Conservation (phyloP, 2,329 filamentous ascomycete genomes). For the Hymenoscyphus albidus region DNA sequence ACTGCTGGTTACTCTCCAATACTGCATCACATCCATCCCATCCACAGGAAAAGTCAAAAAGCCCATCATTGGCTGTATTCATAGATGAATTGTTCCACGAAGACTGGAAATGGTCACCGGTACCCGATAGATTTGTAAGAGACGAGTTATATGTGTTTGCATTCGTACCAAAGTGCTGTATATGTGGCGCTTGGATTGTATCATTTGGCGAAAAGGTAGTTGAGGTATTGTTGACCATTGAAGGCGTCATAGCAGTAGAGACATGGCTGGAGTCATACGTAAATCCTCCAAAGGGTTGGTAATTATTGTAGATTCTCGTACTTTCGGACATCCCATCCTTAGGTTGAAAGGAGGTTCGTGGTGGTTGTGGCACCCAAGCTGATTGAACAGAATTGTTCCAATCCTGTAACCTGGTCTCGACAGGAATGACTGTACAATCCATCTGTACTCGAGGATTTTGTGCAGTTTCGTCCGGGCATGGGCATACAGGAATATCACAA, state of each 20-base stretch:
- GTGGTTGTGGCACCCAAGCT: slow-evolving; percentile 16
- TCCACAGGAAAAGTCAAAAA: slow-evolving; percentile 22
- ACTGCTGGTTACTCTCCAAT: slow-evolving; percentile 25
- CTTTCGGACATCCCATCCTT: not conserved
- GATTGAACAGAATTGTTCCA: slow-evolving; percentile 14
- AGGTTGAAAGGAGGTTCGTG: not conserved
- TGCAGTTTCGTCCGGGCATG: slow-evolving; percentile 7
- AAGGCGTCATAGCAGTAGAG: slow-evolving; percentile 20
- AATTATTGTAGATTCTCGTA: not conserved
- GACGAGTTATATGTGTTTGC: not conserved
- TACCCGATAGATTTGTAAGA: slow-evolving; percentile 16
- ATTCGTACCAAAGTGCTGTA: not conserved
- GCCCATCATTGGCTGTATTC: slow-evolving; percentile 3
- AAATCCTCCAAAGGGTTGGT: not conserved
- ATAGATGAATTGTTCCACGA: not conserved
- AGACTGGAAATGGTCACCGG: slow-evolving; percentile 22
- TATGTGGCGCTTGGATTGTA: slow-evolving; percentile 15
- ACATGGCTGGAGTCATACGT: not conserved
- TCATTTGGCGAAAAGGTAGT: slow-evolving; percentile 19
- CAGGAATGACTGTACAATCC: slow-evolving; percentile 10
- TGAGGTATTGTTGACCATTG: slow-evolving; percentile 19
- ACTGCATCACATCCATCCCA: slow-evolving; percentile 30
- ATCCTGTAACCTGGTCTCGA: slow-evolving; percentile 6
- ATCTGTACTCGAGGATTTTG: not conserved
- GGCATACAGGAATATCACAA: slow-evolving; percentile 8